Conservation (phyloP, 768 basidiomycete species). For the Boletus edulis region DNA sequence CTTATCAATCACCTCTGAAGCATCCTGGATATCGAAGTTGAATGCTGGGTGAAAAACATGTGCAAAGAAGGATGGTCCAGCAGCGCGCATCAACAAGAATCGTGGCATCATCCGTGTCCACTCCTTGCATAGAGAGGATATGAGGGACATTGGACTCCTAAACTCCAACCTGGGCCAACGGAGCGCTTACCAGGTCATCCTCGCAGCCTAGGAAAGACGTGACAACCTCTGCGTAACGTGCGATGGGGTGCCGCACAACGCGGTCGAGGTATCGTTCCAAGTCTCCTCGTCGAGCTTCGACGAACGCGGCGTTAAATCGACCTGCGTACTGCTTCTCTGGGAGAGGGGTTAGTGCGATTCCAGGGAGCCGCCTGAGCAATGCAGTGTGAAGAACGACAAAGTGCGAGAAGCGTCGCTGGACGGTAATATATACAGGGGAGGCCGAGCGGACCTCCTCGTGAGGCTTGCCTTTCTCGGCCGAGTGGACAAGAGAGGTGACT, state of each 20-base stretch:
- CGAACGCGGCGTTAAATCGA: slow-evolving; percentile 75
- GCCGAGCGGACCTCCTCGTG: slow-evolving; percentile 23
- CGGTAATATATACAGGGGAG: slow-evolving; percentile 60
- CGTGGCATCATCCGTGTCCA: slow-evolving; percentile 64
- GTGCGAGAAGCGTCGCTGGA: slow-evolving; percentile 81
- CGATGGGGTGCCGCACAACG: slow-evolving; percentile 72
- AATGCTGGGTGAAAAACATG: slow-evolving; percentile 83
- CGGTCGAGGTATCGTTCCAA: slow-evolving; percentile 74
- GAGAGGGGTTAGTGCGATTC: slow-evolving; percentile 75
- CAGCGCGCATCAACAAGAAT: slow-evolving; percentile 57
- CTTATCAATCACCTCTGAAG: slow-evolving; percentile 50
- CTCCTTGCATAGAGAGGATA: slow-evolving; percentile 45
- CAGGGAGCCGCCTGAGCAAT: slow-evolving; percentile 65
- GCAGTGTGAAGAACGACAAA: slow-evolving; percentile 78
- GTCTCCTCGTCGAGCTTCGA: slow-evolving; percentile 79
- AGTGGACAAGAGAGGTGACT: slow-evolving; percentile 54
- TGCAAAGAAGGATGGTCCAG: slow-evolving; percentile 76
- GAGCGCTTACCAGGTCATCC: slow-evolving; percentile 61
- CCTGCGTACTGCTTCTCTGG: slow-evolving; percentile 87
- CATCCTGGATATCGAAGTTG: slow-evolving; percentile 77
- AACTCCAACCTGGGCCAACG: background rate
- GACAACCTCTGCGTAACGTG: slow-evolving; percentile 74
- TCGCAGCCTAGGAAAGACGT: slow-evolving; percentile 80
- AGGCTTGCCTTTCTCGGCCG: slow-evolving; percentile 16
- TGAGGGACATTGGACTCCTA: slow-evolving; percentile 1